These are phyloP conservation scores for Magnolia officinalis DNA, from an alignment of 164 flowering plant species.

Conservation along the genomic window DNA sequence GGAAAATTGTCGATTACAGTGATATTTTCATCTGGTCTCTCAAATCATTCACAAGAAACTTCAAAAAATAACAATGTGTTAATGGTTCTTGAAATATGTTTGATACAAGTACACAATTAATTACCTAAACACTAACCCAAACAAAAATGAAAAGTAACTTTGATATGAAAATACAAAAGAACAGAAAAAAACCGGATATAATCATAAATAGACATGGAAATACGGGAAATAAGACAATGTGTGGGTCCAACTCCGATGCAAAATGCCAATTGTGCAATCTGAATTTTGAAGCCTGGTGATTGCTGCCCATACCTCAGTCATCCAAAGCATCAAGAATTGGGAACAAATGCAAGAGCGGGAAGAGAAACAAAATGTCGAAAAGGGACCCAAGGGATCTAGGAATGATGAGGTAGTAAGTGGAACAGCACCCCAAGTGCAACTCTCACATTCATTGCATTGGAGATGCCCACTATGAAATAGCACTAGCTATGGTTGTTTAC, in stretches of 20 bases:
- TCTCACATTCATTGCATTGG: background rate
- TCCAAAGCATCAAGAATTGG: background rate
- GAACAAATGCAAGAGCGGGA: background rate
- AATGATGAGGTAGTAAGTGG: background rate
- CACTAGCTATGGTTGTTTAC: background rate
- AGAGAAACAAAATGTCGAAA: background rate
- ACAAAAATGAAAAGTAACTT: background rate
- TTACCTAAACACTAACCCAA: background rate
- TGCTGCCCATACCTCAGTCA: background rate
- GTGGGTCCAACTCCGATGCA: background rate
- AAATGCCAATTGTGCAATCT: background rate
- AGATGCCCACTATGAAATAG: background rate
- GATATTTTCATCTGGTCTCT: background rate
- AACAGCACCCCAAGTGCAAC: background rate
- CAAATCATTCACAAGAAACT: background rate
- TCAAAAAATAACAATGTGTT: background rate
- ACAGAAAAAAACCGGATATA: background rate
- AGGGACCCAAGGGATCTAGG: background rate
- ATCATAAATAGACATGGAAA: background rate
- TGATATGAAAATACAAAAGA: background rate
- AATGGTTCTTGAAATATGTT: background rate
- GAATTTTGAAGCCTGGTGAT: background rate
- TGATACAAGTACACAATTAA: background rate
- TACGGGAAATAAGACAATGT: background rate
- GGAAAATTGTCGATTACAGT: background rate